Conservation (phyloP, 306 rosid species). For the Vicia sativa region DNA sequence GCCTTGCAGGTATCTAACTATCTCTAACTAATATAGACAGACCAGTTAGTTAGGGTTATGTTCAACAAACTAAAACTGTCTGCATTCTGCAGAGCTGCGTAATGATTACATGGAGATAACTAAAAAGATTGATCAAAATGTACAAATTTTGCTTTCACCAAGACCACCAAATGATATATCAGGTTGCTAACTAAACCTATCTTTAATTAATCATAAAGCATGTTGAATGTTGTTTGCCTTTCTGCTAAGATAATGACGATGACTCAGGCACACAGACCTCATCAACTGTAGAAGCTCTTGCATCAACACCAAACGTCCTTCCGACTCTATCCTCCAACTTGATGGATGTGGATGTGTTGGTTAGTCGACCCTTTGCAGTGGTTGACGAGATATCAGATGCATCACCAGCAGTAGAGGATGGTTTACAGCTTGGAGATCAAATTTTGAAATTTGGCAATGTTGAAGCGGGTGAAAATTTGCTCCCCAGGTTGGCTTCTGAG, state of each 20-base stretch:
- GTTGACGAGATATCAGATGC: conserved; percentile 87
- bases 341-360: conserved; percentile 63
- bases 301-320: conserved; percentile 51
- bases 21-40: background rate
- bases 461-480: conserved; percentile 78
- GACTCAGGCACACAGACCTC: conserved; percentile 50
- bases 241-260: conserved; percentile 43
- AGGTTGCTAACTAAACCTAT: conserved; percentile 52
- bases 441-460: conserved; percentile 81
- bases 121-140: conserved; percentile 69
- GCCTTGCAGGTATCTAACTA: conserved; percentile 63
- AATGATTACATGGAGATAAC: conserved; percentile 74
- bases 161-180: conserved; percentile 53
- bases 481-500: conserved; percentile 74
- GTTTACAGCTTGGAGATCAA: conserved; percentile 91
- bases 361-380: conserved; percentile 77
- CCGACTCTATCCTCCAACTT: conserved; percentile 44
- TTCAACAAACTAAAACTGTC: background rate
- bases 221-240: conserved; percentile 37
- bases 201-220: no score
- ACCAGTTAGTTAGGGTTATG: background rate
- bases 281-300: conserved; percentile 39
- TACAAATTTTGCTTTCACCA: conserved; percentile 70
- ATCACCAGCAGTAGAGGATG: conserved; percentile 92
- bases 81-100: conserved; percentile 58